Percentiles rank a stretch among this genome's conserved stretches.
These are phyloP conservation scores for Cladosporium sp. DNA, from an alignment of 2,329 filamentous ascomycete genomes.

Conservation along the genomic window DNA sequence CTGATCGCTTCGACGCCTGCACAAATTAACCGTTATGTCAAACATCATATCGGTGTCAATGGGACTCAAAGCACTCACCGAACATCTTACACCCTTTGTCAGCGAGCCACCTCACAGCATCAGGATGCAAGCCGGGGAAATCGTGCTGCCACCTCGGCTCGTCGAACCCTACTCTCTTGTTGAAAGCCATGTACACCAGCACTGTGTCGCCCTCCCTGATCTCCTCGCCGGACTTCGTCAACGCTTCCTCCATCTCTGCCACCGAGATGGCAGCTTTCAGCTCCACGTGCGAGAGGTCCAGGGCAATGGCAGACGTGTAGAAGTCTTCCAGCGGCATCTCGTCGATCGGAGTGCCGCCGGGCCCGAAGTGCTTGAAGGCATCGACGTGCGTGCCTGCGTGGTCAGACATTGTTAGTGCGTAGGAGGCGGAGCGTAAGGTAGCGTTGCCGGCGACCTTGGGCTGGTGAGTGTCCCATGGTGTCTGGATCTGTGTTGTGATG, in stretches of 20 bases:
- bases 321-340: slow-evolving; percentile 33
- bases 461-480: slow-evolving; percentile 33
- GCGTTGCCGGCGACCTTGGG: slow-evolving; percentile 32
- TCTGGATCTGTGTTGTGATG: slow-evolving; percentile 18
- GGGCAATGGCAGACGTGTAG: slow-evolving; percentile 31
- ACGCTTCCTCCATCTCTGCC: slow-evolving; percentile 29
- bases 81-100: slow-evolving; percentile 33
- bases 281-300: slow-evolving; percentile 32
- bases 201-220: slow-evolving; percentile 31
- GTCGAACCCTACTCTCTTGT: slow-evolving; percentile 27
- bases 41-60: neutral
- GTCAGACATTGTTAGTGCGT: slow-evolving; percentile 31
- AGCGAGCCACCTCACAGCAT: slow-evolving; percentile 31
- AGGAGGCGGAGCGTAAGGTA: slow-evolving; percentile 29
- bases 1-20: slow-evolving; percentile 29
- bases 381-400: slow-evolving; percentile 32
- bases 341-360: slow-evolving; percentile 30
- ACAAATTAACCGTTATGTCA: neutral
- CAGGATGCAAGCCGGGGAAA: slow-evolving; percentile 29
- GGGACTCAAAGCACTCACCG: slow-evolving; percentile 17
- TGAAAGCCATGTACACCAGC: slow-evolving; percentile 31
- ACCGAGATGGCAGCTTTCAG: slow-evolving; percentile 28
- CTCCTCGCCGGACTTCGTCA: slow-evolving; percentile 26
- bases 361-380: slow-evolving; percentile 33
- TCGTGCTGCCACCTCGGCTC: slow-evolving; percentile 34